phyloP scores from a whole-genome alignment of 2,329 filamentous ascomycete genomes.

The Blastomyces silverae region DNA sequence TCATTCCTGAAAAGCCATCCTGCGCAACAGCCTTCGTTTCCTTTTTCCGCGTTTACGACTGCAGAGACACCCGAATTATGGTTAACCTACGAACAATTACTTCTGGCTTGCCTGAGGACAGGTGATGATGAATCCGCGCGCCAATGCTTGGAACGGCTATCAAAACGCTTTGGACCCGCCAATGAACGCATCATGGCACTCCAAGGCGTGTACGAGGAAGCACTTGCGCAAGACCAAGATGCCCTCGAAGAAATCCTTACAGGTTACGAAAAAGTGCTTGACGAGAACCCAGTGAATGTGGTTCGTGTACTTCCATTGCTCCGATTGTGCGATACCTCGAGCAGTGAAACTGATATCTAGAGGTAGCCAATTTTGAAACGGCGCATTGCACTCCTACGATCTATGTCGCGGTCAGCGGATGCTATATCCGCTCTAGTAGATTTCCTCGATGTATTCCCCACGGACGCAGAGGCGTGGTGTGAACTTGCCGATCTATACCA shows the following conservation, averaged over 20 bases:
- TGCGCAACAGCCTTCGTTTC: constrained; percentile 44
- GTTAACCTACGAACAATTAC: constrained; percentile 77
- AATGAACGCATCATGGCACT: constrained; percentile 86
- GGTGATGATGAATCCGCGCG: constrained; percentile 74
- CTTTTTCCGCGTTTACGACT: constrained; percentile 46
- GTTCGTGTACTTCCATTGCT: constrained; percentile 39
- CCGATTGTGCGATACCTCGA: not conserved
- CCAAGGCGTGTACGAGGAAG: constrained; percentile 76
- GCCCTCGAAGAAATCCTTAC: constrained; percentile 64
- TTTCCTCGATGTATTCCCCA: constrained; percentile 75
- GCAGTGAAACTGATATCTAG: not conserved
- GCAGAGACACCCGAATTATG: constrained; percentile 72
- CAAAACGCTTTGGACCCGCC: constrained; percentile 68
- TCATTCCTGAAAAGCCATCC: constrained; percentile 45
- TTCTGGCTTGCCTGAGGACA: constrained; percentile 75
- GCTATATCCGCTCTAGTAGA: constrained; percentile 67
- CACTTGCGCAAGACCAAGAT: constrained; percentile 59
- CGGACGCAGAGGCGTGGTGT: constrained; percentile 87
- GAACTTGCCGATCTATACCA: constrained; percentile 86
- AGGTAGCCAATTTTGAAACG: constrained; percentile 74
- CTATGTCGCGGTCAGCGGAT: constrained; percentile 62
- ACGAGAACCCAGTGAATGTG: constrained; percentile 69
- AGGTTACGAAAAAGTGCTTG: constrained; percentile 69
- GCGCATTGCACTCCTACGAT: constrained; percentile 69
- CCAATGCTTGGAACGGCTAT: constrained; percentile 66